These are phyloP conservation scores for Myrmaecium sp. DNA, from an alignment of 2,329 filamentous ascomycete genomes.

Conservation along the genomic window DNA sequence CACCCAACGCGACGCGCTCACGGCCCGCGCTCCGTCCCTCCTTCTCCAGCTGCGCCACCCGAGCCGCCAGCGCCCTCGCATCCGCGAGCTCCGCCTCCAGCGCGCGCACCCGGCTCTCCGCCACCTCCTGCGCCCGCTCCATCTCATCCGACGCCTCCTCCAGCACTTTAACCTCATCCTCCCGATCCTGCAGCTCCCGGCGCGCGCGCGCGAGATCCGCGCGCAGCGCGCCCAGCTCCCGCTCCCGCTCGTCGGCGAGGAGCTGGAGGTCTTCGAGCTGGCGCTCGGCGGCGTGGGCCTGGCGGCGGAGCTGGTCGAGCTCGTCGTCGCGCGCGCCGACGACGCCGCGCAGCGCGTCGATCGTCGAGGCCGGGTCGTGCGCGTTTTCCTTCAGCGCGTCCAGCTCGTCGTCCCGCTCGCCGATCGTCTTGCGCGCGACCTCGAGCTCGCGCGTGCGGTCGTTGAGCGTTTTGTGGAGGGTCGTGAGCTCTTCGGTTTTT, in stretches of 20 bases:
- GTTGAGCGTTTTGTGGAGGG: constrained; percentile 12
- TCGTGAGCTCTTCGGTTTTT: constrained; percentile 17
- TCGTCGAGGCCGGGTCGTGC: constrained; percentile 21
- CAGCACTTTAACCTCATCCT: constrained; percentile 37
- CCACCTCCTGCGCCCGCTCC: constrained; percentile 33
- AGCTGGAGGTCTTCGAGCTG: constrained; percentile 16
- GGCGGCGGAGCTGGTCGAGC: constrained; percentile 36
- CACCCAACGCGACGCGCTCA: constrained; percentile 21
- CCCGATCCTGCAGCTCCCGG: constrained; percentile 29
- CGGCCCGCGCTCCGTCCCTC: constrained; percentile 16
- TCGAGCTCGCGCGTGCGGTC: constrained; percentile 19
- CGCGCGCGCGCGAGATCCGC: constrained; percentile 23
- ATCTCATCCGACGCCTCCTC: constrained; percentile 26
- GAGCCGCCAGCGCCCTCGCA: constrained; percentile 33
- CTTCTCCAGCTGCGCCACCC: constrained; percentile 23
- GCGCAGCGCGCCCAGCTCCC: constrained; percentile 34
- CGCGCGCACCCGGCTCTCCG: constrained; percentile 39
- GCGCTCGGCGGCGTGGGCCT: constrained; percentile 15
- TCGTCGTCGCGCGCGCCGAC: constrained; percentile 29
- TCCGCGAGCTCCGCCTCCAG: constrained; percentile 13
- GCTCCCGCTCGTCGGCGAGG: constrained; percentile 17
- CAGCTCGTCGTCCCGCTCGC: constrained; percentile 19
- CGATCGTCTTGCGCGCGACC: constrained; percentile 16
- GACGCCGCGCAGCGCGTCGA: constrained; percentile 24
- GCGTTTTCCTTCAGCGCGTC: constrained; percentile 17